phyloP scores from a whole-genome alignment of 1,139 yeast species.

The Groenewaldozyma auringiensis region DNA sequence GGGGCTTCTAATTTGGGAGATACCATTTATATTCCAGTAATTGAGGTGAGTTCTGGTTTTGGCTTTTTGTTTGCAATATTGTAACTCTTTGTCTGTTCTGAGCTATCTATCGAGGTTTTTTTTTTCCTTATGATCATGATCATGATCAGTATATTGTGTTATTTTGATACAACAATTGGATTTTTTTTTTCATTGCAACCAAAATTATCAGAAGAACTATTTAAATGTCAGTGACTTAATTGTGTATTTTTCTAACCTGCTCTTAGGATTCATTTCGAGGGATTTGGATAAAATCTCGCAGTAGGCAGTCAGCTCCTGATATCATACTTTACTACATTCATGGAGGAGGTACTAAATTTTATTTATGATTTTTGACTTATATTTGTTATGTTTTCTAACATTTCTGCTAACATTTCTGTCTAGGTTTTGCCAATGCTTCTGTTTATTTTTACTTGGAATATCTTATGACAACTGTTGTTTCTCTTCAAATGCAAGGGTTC shows the following conservation, averaged over 20 bases:
- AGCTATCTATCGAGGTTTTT: too few species aligned
- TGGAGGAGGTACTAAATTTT: constrained; percentile 28
- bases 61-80: too few species aligned
- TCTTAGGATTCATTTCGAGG: constrained; percentile 24
- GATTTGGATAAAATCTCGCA: constrained; percentile 32
- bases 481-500: constrained; percentile 39
- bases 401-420: too few species aligned
- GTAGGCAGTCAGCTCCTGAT: constrained; percentile 29
- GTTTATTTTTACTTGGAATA: constrained; percentile 37
- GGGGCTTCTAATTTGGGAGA: constrained; percentile 27
- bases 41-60: constrained; percentile 10
- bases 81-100: too few species aligned
- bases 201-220: not conserved
- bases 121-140: too few species aligned
- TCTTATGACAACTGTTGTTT: constrained; percentile 31
- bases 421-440: constrained; percentile 26
- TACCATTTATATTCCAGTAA: constrained; percentile 12
- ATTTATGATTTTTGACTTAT: not conserved
- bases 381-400: too few species aligned
- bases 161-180: not conserved
- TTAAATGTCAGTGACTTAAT: not conserved
- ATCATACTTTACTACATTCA: constrained; percentile 34
- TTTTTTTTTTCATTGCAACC: not conserved
- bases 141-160: not conserved
- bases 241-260: not conserved